These are phyloP conservation scores for Aciculosporium take DNA, from an alignment of 2,329 filamentous ascomycete species.

Conservation along the genomic window DNA sequence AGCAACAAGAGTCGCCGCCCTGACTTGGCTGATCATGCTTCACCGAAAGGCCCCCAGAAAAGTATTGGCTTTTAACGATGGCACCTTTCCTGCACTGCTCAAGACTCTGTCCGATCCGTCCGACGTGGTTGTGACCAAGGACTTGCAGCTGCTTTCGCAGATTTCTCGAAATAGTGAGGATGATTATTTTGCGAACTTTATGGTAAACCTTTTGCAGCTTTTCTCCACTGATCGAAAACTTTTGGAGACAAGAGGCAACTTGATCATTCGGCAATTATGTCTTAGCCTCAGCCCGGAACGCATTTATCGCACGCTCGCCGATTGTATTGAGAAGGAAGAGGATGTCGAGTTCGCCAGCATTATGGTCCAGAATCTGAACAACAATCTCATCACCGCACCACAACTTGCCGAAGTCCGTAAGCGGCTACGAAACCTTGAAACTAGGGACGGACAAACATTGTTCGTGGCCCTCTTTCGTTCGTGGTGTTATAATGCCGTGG, in stretches of 20 bases:
- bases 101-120: conserved; percentile 94
- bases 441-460: conserved; percentile 86
- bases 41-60: conserved; percentile 90
- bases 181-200: conserved; percentile 94
- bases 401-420: conserved; percentile 86
- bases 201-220: conserved; percentile 88
- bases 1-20: conserved; percentile 79
- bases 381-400: conserved; percentile 94
- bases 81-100: conserved; percentile 86
- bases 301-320: conserved; percentile 89
- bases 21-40: conserved; percentile 96
- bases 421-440: conserved; percentile 77
- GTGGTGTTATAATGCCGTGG: conserved; percentile 97
- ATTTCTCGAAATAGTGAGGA: conserved; percentile 96
- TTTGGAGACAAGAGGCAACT: conserved; percentile 80
- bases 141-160: conserved; percentile 84
- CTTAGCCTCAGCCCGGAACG: conserved; percentile 84
- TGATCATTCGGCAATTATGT: conserved; percentile 92
- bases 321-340: conserved; percentile 94
- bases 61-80: conserved; percentile 89
- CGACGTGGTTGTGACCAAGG: conserved; percentile 88
- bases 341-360: conserved; percentile 98
- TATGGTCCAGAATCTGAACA: conserved; percentile 98
- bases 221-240: conserved; percentile 90
- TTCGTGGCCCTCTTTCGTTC: conserved; percentile 90